Conservation (phyloP, 768 basidiomycete genomes). For the Rhizopogon vinicolor region DNA sequence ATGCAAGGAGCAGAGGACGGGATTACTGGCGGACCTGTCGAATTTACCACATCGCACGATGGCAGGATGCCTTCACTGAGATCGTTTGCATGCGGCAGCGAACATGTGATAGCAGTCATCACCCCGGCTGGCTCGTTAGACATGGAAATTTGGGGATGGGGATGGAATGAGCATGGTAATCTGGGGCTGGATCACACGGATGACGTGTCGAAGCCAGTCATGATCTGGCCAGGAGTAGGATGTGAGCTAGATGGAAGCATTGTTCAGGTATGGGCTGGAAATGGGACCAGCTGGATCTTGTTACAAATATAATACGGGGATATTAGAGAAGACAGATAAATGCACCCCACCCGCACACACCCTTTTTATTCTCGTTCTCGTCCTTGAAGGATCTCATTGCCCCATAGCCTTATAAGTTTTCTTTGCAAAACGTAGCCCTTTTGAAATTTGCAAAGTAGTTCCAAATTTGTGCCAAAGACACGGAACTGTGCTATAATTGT, state of each 20-base stretch:
- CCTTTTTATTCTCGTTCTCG: too few species aligned
- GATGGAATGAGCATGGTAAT: constrained; percentile 99
- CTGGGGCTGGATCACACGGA: constrained; percentile 43
- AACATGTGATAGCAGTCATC: constrained; percentile 64
- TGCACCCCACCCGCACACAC: too few species aligned
- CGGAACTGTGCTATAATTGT: not conserved
- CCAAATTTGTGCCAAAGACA: too few species aligned
- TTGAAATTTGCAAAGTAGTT: too few species aligned
- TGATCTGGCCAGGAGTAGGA: constrained; percentile 44
- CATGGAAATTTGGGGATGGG: constrained; percentile 75
- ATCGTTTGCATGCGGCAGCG: constrained; percentile 43
- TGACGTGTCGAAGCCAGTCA: constrained; percentile 37
- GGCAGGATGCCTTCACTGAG: constrained; percentile 21
- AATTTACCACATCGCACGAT: constrained; percentile 20
- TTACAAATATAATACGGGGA: constrained; percentile 12
- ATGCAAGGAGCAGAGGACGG: not conserved
- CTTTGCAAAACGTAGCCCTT: too few species aligned
- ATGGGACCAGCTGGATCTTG: constrained; percentile 30
- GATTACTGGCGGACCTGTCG: constrained; percentile 5
- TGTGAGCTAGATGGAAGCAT: constrained; percentile 8
- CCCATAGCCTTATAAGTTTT: too few species aligned
- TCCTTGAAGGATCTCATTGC: too few species aligned
- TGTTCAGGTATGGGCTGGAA: constrained; percentile 22
- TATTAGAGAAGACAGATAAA: not conserved
- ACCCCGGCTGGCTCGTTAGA: constrained; percentile 9